Evolutionary conservation across 2,329 filamentous ascomycete genomes (phyloP), one percentile per base, ranked within the genome.

Genomic region (Epichloe gansuensis): DNA sequence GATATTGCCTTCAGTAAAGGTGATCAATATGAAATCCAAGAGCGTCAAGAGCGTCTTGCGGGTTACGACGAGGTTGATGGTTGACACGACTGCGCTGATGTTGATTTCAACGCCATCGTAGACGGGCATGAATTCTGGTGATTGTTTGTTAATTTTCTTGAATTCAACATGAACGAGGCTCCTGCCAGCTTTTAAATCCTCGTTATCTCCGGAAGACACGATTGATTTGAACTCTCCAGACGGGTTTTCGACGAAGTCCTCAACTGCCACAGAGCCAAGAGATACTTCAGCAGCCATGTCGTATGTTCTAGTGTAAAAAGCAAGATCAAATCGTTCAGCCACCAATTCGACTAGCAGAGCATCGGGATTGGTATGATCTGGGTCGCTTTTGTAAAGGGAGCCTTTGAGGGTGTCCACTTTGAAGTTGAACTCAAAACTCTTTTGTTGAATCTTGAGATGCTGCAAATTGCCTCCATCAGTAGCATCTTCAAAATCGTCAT

Each of bases 41-140:
- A 99, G 72, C 0, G 91, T 98, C 50, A 99, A 74, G 3, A 98
- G 72, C 0, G 94, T 98, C 68, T 86, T 91, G 57, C 94, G 78
- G 0, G 94, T 99, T 8, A 99, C 89, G 36, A 98, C 82, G 23
- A 98, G 68, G 64, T 97, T 97, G 70, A 99, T 95, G 0, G 93
- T 98, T 0, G 93, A 96, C 12, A 99, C 83, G 0, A 84, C 82
- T 2, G 93, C 85, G 55, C 94, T 89, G 44, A 99, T 77, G 60
- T 98, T 96, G 31, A 86, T 96, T 56, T 94, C 89, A 51, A 97
- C 85, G 1, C 90, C 89, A 62, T 97, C 89, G 59, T 95, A 97
- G 2, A 89, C 84, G 1, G 85, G 81, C 75, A 89, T 84, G 61
- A 97, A 95, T 63, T 98, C 91, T 0, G 94, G 94, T 2, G 93